Evolutionary conservation across 2,329 filamentous ascomycete species (phyloP).

Genomic region (Cadophora sp.): DNA sequence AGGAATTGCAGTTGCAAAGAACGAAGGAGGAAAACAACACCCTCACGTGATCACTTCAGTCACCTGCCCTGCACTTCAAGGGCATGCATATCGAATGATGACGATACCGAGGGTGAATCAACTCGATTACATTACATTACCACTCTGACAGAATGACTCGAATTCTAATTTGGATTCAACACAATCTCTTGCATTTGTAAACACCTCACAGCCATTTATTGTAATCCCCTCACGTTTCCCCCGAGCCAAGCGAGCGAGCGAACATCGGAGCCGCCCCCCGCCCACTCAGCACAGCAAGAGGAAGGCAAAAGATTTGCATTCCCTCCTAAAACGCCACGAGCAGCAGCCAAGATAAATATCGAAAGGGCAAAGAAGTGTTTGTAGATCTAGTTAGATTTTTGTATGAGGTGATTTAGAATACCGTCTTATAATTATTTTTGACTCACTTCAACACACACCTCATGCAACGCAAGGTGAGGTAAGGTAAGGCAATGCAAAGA

Average conservation of each 20-base stretch:
- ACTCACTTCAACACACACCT: conserved; percentile 20
- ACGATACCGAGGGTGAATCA: background rate
- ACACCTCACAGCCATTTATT: background rate
- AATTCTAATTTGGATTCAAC: background rate
- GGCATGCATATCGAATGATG: background rate
- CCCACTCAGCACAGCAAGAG: too few species aligned
- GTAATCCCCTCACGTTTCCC: background rate
- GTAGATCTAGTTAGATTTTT: background rate
- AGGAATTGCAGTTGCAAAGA: too few species aligned
- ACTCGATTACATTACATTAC: background rate
- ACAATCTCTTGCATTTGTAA: background rate
- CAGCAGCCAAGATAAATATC: background rate
- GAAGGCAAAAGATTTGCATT: background rate
- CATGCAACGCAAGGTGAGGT: background rate
- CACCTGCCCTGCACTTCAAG: too few species aligned
- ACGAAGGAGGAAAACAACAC: too few species aligned
- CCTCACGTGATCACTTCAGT: background rate
- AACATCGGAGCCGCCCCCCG: conserved; percentile 5
- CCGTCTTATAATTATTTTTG: background rate
- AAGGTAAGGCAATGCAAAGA: conserved; percentile 24
- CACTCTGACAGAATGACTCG: background rate
- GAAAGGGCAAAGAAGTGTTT: background rate
- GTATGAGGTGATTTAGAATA: conserved; percentile 29
- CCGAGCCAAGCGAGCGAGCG: background rate
- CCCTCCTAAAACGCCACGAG: conserved; percentile 2